Percentiles rank a stretch among this genome's conserved stretches.
phyloP scores from a whole-genome alignment of 2,329 filamentous ascomycete genomes.

The Pezicula neosporulosa region DNA sequence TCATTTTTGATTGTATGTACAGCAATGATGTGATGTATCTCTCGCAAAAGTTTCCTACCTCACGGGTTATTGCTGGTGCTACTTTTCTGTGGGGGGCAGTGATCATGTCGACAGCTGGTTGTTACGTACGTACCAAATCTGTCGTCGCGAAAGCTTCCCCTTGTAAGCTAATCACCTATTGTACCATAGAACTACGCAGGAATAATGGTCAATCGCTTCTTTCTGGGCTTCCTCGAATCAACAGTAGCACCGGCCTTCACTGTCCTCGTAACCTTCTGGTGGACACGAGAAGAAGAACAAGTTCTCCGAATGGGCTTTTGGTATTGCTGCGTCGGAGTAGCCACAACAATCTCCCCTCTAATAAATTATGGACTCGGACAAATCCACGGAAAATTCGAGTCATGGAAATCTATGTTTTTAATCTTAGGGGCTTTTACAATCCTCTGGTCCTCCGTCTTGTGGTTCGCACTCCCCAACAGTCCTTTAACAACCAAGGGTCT shows the following conservation, averaged over 20 bases:
- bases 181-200: slow-evolving; percentile 21
- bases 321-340: slow-evolving; percentile 32
- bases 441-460: slow-evolving; percentile 20
- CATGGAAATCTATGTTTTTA: slow-evolving; percentile 33
- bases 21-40: slow-evolving; percentile 28
- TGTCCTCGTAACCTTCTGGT: slow-evolving; percentile 32
- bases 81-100: slow-evolving; percentile 30
- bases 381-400: slow-evolving; percentile 21
- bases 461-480: slow-evolving; percentile 26
- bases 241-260: slow-evolving; percentile 32
- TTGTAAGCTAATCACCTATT: too few species aligned
- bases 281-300: slow-evolving; percentile 30
- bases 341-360: slow-evolving; percentile 28
- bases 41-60: slow-evolving; percentile 25
- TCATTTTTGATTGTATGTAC: slow-evolving; percentile 17
- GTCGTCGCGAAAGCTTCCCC: too few species aligned
- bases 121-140: slow-evolving; percentile 6
- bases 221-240: slow-evolving; percentile 33
- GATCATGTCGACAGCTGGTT: slow-evolving; percentile 30
- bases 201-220: slow-evolving; percentile 32
- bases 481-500: slow-evolving; percentile 28
- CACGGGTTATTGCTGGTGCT: slow-evolving; percentile 27
- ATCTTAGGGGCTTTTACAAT: slow-evolving; percentile 28
- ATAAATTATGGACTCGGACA: slow-evolving; percentile 33
- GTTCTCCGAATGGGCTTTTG: slow-evolving; percentile 30